Evolutionary conservation across 2,329 filamentous ascomycete species (phyloP), one percentile per base, ranked within the genome.

Genomic region (Sporothrix dimorphospora): DNA sequence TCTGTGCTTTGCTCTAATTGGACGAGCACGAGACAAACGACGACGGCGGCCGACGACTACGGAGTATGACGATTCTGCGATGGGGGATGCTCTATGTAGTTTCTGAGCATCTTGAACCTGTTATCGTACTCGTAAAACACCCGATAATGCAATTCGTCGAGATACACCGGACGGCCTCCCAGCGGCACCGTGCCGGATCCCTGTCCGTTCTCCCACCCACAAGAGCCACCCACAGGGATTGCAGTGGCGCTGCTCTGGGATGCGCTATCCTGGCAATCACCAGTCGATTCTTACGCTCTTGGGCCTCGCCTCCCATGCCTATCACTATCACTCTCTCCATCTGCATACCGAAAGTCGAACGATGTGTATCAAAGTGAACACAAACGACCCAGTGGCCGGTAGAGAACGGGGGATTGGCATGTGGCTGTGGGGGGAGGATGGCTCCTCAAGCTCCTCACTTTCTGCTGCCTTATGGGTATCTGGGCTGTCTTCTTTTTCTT

Each of bases 321-420:
- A 34, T 55, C 47, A 21, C 24, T 40, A 59, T 45, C 42, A 70
- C 24, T 38, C 68, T 14, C n/a, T 57, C 16, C 21, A 21, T 38
- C 42, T 49, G 40, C 42, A 57, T 61, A 40, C 24, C 67, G 14
- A 9, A 67, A 45, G 51, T 45, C 67, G 67, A 57, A 57, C 67
- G 14, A 30, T 27, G 40, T 49, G 68, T 63, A 61, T 70, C 53
- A 70, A 42, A 70, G 51, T 70, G 68, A 70, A 19, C 68, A 70
- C 55, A 63, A 51, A 47, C n/a, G 16, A 40, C 12, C 16, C 21
- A 45, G 21, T 34, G 27, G 40, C 11, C 21, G n/a, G 27, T n/a
- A 38, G 9, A 19, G 65, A 19, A 38, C 16, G 63, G 42, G 68
- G 55, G 68, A 63, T 51, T 70, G 68, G 55, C 68, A 63, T 70